A percentile compares a stretch with the other conserved stretches of the same genome.
Conservation (phyloP, 177 flowering plant genomes). For the Vitis hybrid region DNA sequence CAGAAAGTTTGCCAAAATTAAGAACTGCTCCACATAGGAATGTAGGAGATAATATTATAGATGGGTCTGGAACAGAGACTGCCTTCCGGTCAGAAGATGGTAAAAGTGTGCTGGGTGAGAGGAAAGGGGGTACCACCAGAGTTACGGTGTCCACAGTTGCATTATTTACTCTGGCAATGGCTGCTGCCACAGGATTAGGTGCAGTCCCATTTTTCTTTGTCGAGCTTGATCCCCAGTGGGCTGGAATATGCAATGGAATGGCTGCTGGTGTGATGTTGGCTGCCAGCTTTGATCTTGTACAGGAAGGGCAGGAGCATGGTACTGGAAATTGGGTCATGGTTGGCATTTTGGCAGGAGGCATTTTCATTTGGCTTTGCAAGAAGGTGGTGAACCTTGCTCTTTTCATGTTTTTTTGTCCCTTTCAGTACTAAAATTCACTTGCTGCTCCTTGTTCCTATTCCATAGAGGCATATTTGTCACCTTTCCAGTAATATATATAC, state of each 20-base stretch:
- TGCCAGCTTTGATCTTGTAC: slow-evolving; percentile 96
- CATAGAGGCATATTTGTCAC: not conserved
- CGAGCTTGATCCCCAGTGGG: slow-evolving; percentile 97
- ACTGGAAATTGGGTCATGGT: slow-evolving; percentile 89
- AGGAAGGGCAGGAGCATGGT: slow-evolving; percentile 91
- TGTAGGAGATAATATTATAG: slow-evolving; percentile 51
- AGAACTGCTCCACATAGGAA: slow-evolving; percentile 68
- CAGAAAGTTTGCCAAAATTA: slow-evolving; percentile 25
- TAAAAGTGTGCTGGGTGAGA: slow-evolving; percentile 27
- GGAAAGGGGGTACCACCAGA: slow-evolving; percentile 41
- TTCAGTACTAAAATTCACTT: not conserved
- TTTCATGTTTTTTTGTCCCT: not conserved
- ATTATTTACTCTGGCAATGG: slow-evolving; percentile 88
- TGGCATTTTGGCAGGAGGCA: slow-evolving; percentile 83
- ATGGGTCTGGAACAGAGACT: slow-evolving; percentile 69
- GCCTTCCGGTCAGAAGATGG: slow-evolving; percentile 27
- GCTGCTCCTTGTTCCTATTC: not conserved
- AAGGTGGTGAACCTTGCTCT: slow-evolving; percentile 55
- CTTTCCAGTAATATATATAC: too few species aligned
- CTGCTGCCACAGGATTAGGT: slow-evolving; percentile 96
- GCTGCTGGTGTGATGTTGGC: slow-evolving; percentile 99
- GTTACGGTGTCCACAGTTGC: slow-evolving; percentile 92
- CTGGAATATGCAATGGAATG: slow-evolving; percentile 97
- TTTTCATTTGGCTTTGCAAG: slow-evolving; percentile 92
- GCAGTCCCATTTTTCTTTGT: slow-evolving; percentile 96